Evolutionary conservation across 352 stramenopile genomes (phyloP).

Genomic region (Nothophytophthora sp.): DNA sequence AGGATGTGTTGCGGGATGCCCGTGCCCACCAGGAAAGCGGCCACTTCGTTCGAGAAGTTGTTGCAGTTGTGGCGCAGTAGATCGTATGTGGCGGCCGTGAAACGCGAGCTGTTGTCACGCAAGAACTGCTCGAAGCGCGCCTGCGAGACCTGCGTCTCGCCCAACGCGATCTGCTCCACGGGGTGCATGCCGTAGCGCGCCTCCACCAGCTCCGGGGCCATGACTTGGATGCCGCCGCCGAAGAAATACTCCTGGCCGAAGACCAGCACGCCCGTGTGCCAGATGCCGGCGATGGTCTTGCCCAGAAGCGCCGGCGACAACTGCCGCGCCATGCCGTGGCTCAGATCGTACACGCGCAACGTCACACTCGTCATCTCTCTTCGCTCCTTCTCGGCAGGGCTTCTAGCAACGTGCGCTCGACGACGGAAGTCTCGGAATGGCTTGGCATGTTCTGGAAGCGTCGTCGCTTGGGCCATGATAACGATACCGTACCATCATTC

Average conservation of each 20-base stretch:
- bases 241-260: constrained; percentile 95
- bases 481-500: no score
- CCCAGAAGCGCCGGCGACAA: constrained; percentile 91
- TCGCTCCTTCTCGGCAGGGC: no score
- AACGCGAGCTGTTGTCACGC: constrained; percentile 73
- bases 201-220: constrained; percentile 66
- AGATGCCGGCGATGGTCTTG: constrained; percentile 94
- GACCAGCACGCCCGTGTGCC: constrained; percentile 86
- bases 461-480: no score
- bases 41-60: constrained; percentile 94
- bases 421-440: constrained; percentile 14
- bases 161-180: constrained; percentile 78
- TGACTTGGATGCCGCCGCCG: constrained; percentile 90
- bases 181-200: constrained; percentile 87
- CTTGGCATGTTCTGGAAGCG: not conserved
- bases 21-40: constrained; percentile 82
- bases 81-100: constrained; percentile 92
- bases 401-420: not conserved
- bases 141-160: constrained; percentile 70
- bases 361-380: constrained; percentile 53
- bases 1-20: constrained; percentile 93
- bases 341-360: constrained; percentile 96
- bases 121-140: constrained; percentile 88
- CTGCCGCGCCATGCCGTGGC: constrained; percentile 89
- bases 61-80: constrained; percentile 97